Conservation (phyloP, 495 filamentous ascomycete genomes). For the Penicillium paradoxum region DNA sequence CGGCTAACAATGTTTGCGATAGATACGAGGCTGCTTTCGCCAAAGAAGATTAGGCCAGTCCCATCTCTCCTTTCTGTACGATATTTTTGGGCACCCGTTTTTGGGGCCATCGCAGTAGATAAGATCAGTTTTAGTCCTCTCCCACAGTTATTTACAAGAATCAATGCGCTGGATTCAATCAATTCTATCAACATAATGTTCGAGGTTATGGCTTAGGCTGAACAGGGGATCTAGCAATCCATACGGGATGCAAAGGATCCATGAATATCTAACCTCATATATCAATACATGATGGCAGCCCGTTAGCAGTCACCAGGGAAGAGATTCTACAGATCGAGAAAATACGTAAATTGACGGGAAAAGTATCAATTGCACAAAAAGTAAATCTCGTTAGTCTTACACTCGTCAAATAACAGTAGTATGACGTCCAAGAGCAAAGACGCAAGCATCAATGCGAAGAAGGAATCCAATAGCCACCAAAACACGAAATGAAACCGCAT, state of each 20-base stretch:
- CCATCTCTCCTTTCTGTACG: constrained; percentile 18
- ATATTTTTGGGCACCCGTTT: constrained; percentile 12
- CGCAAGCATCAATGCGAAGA: constrained; percentile 10
- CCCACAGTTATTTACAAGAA: constrained; percentile 3
- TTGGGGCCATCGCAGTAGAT: constrained; percentile 10
- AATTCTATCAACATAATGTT: neutral
- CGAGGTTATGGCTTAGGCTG: neutral
- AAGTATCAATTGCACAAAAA: neutral
- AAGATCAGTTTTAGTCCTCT: constrained; percentile 4
- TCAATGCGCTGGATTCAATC: neutral
- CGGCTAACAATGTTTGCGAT: constrained; percentile 6
- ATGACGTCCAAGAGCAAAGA: constrained; percentile 7
- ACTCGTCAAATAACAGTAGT: constrained; percentile 6
- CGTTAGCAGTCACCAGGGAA: neutral
- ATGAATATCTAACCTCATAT: neutral
- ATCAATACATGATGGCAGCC: neutral
- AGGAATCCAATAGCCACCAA: constrained; percentile 12
- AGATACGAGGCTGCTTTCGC: constrained; percentile 43
- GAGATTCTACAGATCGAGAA: neutral
- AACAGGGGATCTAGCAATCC: neutral
- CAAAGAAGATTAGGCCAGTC: constrained; percentile 8
- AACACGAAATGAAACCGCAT: constrained; percentile 4
- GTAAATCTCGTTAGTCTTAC: constrained; percentile 9
- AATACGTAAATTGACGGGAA: neutral
- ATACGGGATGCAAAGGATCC: neutral